Percentiles rank a stretch among this genome's conserved stretches.
Evolutionary conservation across 116 monocot genomes (phyloP).

Genomic region (Iris pallida): DNA sequence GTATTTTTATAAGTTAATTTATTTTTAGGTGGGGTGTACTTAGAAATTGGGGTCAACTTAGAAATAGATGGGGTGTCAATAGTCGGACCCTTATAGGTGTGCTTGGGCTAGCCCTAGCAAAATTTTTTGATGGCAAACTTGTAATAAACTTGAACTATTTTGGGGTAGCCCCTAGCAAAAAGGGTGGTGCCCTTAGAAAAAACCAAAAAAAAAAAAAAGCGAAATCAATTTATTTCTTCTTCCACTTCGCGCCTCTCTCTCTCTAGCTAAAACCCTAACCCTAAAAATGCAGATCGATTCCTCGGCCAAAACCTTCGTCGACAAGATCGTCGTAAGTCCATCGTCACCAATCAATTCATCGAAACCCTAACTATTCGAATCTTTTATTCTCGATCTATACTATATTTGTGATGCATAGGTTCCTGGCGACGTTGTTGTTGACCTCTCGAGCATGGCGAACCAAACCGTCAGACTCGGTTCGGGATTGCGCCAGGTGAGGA

Average conservation of each 20-base stretch:
- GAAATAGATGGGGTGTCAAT: no score
- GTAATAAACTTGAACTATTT: no score
- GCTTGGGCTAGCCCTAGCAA: no score
- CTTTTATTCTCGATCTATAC: not conserved
- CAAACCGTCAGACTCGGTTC: conserved; percentile 70
- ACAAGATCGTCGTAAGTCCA: conserved; percentile 44
- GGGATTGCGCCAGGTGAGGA: conserved; percentile 69
- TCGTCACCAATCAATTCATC: not conserved
- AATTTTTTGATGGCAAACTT: no score
- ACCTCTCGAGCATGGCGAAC: conserved; percentile 54
- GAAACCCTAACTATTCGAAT: not conserved
- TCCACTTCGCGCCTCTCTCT: not conserved
- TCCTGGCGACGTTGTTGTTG: conserved; percentile 75
- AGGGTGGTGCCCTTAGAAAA: no score
- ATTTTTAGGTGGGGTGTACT: no score
- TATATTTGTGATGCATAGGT: conserved; percentile 29
- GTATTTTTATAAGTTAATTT: no score
- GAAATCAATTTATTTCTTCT: no score
- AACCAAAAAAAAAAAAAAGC: no score
- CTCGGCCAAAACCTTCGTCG: conserved; percentile 24
- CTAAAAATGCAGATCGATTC: conserved; percentile 19
- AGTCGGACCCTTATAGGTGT: no score
- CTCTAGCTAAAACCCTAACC: not conserved
- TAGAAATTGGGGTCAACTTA: no score
- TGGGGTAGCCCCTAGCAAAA: no score